These are phyloP conservation scores for Ogataea angusta DNA, from an alignment of 805 yeast species.

Conservation along the genomic window DNA sequence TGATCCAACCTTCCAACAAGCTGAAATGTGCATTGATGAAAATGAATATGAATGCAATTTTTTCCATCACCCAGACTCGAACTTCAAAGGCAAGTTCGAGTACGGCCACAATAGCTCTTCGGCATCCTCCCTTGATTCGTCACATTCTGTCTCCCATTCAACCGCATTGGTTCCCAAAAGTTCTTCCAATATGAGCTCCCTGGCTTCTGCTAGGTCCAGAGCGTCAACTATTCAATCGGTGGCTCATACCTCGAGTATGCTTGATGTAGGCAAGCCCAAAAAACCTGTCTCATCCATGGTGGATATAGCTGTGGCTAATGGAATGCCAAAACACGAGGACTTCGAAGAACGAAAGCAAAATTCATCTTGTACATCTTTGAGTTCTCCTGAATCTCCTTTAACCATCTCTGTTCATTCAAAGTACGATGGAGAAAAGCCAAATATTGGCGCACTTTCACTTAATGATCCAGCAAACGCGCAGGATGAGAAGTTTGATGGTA, in stretches of 20 bases:
- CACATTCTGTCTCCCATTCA: neutral
- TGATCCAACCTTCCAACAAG: slow-evolving; percentile 63
- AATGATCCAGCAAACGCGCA: neutral
- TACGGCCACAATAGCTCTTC: slow-evolving; percentile 21
- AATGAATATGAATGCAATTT: slow-evolving; percentile 28
- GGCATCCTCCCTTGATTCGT: slow-evolving; percentile 10
- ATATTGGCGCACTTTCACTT: neutral
- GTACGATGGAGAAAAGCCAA: no score
- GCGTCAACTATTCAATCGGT: slow-evolving; percentile 13
- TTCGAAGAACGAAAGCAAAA: neutral
- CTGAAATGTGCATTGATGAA: slow-evolving; percentile 66
- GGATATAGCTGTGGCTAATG: slow-evolving; percentile 8
- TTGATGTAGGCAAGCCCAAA: slow-evolving; percentile 15
- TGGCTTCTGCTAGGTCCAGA: slow-evolving; percentile 17
- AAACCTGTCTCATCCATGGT: slow-evolving; percentile 12
- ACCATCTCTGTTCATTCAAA: slow-evolving; percentile 1
- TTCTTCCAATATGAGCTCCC: slow-evolving; percentile 10
- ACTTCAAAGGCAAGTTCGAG: slow-evolving; percentile 19
- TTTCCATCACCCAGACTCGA: slow-evolving; percentile 20
- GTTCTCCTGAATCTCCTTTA: slow-evolving; percentile 1
- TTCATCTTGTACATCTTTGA: slow-evolving; percentile 6
- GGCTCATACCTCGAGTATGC: slow-evolving; percentile 11
- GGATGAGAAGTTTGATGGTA: neutral
- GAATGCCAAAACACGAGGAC: slow-evolving; percentile 9
- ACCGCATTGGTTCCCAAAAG: slow-evolving; percentile 1